Base-by-base conservation (phyloP, 2,329 filamentous ascomycete genomes). In the Coleophoma crateriformis region DNA sequence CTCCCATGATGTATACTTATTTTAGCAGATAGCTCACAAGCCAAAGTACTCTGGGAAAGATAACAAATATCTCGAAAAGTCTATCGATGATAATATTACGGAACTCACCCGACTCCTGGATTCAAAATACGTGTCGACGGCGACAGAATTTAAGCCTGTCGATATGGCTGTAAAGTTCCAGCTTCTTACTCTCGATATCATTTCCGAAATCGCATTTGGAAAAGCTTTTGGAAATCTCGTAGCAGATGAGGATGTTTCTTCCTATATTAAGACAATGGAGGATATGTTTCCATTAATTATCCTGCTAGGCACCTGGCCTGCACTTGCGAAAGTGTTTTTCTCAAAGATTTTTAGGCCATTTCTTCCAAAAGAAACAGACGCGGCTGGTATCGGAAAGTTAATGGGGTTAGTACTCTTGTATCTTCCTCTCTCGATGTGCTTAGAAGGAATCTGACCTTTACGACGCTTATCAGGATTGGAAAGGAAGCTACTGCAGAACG, bases 151-250 rank as follows among this genome's bases (percentile, higher is more conserved):
- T 15, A 56, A 58, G 0, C 65, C 64, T 0, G 64, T 79, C 51
- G 75, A 82, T 54, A 59, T 82, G 35, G 72, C 74, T 17, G 62
- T 67, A 39, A 75, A 77, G 51, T 70, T 72, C 2, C 73, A 75
- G 17, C 78, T 71, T 66, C 76, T 79, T 49, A 71, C 76, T 1
- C 62, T 80, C 0, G 77, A 81, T 47, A 73, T 75, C 3, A 75
- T 81, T 38, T 74, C 72, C 14, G 70, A 77, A 33, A 63, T 79
- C 15, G 73, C 74, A 0, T 71, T 79, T 12, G 76, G 77, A 8
- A 59, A 72, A 49, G 59, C 68, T 0, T 77, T 78, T 52, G 75
- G 76, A 13, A 74, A 73, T 54, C 55, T 79, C 1, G 68, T 68
- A 15, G 55, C 66, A 13, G 74, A 79, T 54, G 59, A 66, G 4